Base-by-base conservation (phyloP, 805 yeast species). In the Blastobotrys chiropterorum region DNA sequence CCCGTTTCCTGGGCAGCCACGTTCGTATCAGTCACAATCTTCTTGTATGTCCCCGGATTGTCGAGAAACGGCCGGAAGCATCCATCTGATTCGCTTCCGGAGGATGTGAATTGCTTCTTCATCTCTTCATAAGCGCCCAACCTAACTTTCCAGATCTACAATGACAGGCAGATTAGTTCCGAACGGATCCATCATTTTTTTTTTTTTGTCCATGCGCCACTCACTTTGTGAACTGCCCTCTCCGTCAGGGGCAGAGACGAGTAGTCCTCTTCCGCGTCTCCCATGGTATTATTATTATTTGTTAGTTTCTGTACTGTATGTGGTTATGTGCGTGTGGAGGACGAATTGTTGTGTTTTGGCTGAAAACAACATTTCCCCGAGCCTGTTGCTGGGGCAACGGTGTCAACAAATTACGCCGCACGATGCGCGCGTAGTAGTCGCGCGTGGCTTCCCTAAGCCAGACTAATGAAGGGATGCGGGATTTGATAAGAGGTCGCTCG, bases 1-100 rank as follows among this genome's bases (percentile, higher is more conserved):
- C 88, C 98, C 1, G 84, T 72, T 62, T 94, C 98, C 57, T 90
- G 96, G 0, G 98, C 96, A 15, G 85, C 94, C 16, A 90, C 97
- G 64, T 94, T 94, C 31, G 84, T 66, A 64, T 94, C 99, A 2
- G 79, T 73, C 5, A 86, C 82, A 41, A 83, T 75, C 57, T 74
- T 73, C 58, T 78, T 81, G 60, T 83, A 72, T 2, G 76, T 49
- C 7, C 79, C 83, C 0, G 89, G 84, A 51, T 73, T 76, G 15
- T 67, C 62, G 54, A 80, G 63, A 62, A 77, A 80, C 2, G 71
- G 71, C 19, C 67, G 67, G 60, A 85, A 82, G 46, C 82, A 74
- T 1, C 69, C 74, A 57, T 81, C 88, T n/a, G 73, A 65, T 52
- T 78, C 82, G 55, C 74, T 72, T 2, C 81, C 73, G 1, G 87